Base-by-base conservation (phyloP, 495 filamentous ascomycete genomes). In the Neurospora sp. region DNA sequence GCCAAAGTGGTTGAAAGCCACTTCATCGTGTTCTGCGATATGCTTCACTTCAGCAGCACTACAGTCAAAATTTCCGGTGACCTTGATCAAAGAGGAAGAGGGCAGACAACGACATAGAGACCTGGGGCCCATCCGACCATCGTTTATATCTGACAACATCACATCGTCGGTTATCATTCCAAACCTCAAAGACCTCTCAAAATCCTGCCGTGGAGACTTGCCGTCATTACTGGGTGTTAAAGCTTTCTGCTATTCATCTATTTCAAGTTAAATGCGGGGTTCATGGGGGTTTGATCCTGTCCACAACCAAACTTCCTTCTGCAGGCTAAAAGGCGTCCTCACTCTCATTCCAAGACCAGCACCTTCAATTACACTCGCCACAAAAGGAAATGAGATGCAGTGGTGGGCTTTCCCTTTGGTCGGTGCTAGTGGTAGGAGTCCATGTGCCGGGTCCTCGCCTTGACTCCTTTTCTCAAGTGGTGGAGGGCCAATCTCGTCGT, bases 1-100 rank as follows among this genome's bases (percentile, higher is more conserved):
- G 79, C 80, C 71, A 84, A 75, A 45, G 78, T 76, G 70, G 78
- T 77, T 31, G 82, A 75, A 73, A 82, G 75, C 74, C 79, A 83
- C 84, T 85, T 86, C 84, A 86, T 86, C n/a, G 0, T 18, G 14
- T 16, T 35, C 27, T 7, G 53, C 27, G 14, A 18, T 35, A 18
- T 65, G 27, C 14, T 65, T 65, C 14, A 35, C 53, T 65, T 65
- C 14, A 35, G 12, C 27, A 65, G 53, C 27, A 65, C 53, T 18
- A 9, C 27, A 35, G 14, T 9, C 1, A 65, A 65, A 35, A 1
- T 16, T 3, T 65, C 5, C 27, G 31, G 10, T 65, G 16, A 37
- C 27, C 27, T 65, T 65, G 53, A 16, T 65, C 27, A 6, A 31
- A 65, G 2, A 37, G 14, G 8, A 61, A 16, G 2, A 18, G 8